A percentile compares a stretch with the other conserved stretches of the same genome.
Conservation (phyloP, 768 basidiomycete species). For the Fistulinella prunicolor region DNA sequence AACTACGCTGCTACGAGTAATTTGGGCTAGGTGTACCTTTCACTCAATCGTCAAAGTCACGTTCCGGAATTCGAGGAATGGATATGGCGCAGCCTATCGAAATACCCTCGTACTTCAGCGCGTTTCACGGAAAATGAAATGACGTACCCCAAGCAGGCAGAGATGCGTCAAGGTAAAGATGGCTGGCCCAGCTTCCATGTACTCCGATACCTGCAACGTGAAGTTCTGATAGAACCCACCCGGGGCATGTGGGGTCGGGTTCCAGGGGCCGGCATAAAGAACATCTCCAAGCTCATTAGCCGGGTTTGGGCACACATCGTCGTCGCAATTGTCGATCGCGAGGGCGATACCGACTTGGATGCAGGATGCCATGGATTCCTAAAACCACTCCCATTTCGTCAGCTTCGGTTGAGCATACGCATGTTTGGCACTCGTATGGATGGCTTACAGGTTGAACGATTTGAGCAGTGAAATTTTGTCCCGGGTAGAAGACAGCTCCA, state of each 20-base stretch:
- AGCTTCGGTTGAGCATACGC: not conserved
- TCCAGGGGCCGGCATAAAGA: conserved; percentile 31
- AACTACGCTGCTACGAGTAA: too few relatives aligned
- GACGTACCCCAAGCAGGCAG: conserved; percentile 29
- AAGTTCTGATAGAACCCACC: conserved; percentile 31
- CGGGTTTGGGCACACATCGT: conserved; percentile 24
- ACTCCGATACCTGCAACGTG: conserved; percentile 13
- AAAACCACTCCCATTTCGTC: too few relatives aligned
- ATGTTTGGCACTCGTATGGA: not conserved
- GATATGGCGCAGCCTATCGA: conserved; percentile 21
- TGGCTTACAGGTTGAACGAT: not conserved
- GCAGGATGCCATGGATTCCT: conserved; percentile 13
- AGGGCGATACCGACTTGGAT: conserved; percentile 33
- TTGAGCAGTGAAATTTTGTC: not conserved
- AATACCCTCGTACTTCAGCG: not conserved
- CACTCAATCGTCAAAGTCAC: conserved; percentile 18
- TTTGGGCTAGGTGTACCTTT: not conserved
- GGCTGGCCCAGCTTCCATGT: conserved; percentile 17
- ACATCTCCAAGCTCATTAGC: conserved; percentile 20
- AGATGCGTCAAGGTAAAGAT: conserved; percentile 31
- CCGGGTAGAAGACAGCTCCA: not conserved
- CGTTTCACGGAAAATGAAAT: not conserved
- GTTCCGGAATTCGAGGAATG: conserved; percentile 30
- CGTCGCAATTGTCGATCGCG: conserved; percentile 17
- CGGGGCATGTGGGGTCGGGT: conserved; percentile 13